Evolutionary conservation across 495 filamentous ascomycete species (phyloP), one percentile per base, ranked within the genome.

Genomic region (Margaritispora aquatica): DNA sequence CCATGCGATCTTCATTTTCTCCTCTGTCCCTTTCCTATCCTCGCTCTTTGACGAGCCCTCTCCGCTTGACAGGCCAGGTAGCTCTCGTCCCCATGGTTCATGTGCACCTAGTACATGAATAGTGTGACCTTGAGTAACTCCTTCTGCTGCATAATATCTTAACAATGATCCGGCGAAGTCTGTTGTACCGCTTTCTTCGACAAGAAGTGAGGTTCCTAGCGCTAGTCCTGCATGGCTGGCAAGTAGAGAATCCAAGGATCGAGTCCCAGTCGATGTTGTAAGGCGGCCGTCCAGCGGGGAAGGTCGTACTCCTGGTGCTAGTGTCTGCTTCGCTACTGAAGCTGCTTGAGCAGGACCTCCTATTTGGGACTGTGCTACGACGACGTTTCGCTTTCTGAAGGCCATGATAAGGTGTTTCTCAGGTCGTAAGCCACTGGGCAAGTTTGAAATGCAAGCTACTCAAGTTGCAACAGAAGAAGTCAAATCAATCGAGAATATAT

Each of bases 1-100:
- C 94, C 94, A 98, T 10, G 94, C 94, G 71, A 98, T 98, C 75
- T 96, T 97, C 94, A 98, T 98, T 70, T 84, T 87, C 57, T 95
- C 90, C 9, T 69, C 63, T 51, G 74, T 76, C 13, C 70, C 73
- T 15, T 69, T 74, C 41, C 29, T 55, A 26, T 31, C 77, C 15
- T 71, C 73, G 13, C 68, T 74, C 41, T 41, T 55, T 49, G 26
- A 31, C n/a, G 49, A 26, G 7, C 26, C 44, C 17, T 44, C 57
- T 29, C 50, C 50, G 31, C 24, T 52, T n/a, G 24, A 80, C 19
- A 94, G 61, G 0, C 86, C 93, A 11, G 94, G 94, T 20, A 97
- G 78, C 63, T 89, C 89, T 55, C 88, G 76, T 26, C 82, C 83
- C 94, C 94, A 97, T 57, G 77, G 76, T 38, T 92, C 87, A 9